Conservation (phyloP, 352 stramenopile genomes). For the Phytophthora pini region DNA sequence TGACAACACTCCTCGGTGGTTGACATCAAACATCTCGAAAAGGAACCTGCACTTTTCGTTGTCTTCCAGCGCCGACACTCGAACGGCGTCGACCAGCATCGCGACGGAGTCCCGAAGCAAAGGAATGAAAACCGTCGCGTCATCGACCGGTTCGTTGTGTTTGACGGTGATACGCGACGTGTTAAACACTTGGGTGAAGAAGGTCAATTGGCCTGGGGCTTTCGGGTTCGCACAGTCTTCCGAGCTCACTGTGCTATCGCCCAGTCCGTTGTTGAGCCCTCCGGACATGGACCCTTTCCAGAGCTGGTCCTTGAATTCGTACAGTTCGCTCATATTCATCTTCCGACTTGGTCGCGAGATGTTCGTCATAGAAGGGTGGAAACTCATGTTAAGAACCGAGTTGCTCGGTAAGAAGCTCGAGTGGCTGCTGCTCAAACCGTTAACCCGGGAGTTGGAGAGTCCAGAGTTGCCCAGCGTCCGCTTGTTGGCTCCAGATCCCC, state of each 20-base stretch:
- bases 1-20: slow-evolving; percentile 50
- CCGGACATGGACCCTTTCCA: slow-evolving; percentile 41
- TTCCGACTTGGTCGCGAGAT: slow-evolving; percentile 28
- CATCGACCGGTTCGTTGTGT: slow-evolving; percentile 7
- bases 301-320: slow-evolving; percentile 46
- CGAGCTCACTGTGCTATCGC: background rate
- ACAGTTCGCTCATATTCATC: slow-evolving; percentile 39
- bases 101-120: slow-evolving; percentile 63
- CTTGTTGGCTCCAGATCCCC: slow-evolving; percentile 9
- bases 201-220: slow-evolving; percentile 25
- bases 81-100: slow-evolving; percentile 63
- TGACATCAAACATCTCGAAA: slow-evolving; percentile 72
- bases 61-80: slow-evolving; percentile 47
- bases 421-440: slow-evolving; percentile 2
- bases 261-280: slow-evolving; percentile 4
- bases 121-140: slow-evolving; percentile 34
- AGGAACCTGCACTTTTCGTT: slow-evolving; percentile 74
- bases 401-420: slow-evolving; percentile 43
- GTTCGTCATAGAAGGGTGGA: slow-evolving; percentile 22
- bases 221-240: slow-evolving; percentile 17
- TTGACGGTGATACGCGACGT: slow-evolving; percentile 29
- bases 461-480: slow-evolving; percentile 1
- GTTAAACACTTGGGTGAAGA: slow-evolving; percentile 48
- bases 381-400: slow-evolving; percentile 20
- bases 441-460: slow-evolving; percentile 2